Conservation (phyloP, 768 basidiomycete genomes). For the Tulasnella sp. region DNA sequence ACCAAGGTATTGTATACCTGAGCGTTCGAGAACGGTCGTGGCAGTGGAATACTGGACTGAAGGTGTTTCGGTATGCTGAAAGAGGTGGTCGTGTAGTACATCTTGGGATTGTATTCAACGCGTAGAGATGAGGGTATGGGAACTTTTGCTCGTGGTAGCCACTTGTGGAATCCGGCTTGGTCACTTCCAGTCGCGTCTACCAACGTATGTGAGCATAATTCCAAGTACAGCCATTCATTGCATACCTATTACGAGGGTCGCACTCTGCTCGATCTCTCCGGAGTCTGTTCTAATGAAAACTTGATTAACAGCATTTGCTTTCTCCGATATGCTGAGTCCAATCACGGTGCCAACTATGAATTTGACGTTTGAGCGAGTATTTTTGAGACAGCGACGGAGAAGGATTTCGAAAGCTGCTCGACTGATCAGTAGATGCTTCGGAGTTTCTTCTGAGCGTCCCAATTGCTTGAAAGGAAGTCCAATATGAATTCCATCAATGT, state of each 20-base stretch:
- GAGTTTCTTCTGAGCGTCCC: neutral
- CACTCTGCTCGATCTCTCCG: neutral
- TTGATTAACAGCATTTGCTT: neutral
- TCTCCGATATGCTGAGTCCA: too few species aligned
- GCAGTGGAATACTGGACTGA: too few species aligned
- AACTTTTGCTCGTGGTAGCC: neutral
- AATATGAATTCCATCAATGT: neutral
- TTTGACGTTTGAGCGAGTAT: neutral
- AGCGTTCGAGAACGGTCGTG: too few species aligned
- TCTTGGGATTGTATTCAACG: conserved; percentile 2
- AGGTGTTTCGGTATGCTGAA: conserved; percentile 4
- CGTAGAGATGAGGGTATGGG: neutral
- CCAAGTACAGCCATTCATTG: too few species aligned
- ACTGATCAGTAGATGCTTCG: neutral
- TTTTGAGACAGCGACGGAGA: neutral
- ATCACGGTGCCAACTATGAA: conserved; percentile 4
- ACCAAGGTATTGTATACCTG: neutral
- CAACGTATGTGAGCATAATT: neutral
- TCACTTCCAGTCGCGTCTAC: conserved; percentile 11
- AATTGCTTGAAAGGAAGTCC: neutral
- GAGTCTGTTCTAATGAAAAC: neutral
- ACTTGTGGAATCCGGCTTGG: neutral
- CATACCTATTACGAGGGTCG: conserved; percentile 3
- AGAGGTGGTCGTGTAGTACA: neutral
- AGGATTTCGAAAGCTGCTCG: conserved; percentile 1